Conservation (phyloP, 306 rosid genomes). For the Trichosanthes cucumerina region DNA sequence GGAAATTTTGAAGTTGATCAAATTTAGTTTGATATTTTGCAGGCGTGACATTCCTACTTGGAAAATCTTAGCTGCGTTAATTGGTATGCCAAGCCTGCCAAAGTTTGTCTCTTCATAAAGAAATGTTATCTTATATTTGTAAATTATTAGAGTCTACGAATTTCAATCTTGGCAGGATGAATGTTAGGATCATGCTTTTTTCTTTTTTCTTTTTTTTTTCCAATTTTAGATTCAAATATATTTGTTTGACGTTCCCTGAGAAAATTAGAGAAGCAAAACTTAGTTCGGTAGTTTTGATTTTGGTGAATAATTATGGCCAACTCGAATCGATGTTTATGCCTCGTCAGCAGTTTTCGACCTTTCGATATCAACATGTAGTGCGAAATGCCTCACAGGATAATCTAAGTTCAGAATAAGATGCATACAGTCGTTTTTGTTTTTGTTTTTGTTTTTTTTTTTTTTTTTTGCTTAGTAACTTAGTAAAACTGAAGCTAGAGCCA, state of each 20-base stretch:
- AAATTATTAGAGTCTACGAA: slow-evolving; percentile 33
- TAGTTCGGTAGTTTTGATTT: slow-evolving; percentile 17
- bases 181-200: slow-evolving; percentile 19
- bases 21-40: slow-evolving; percentile 14
- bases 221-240: neutral
- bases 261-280: slow-evolving; percentile 12
- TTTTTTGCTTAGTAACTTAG: neutral
- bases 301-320: neutral
- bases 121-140: slow-evolving; percentile 25
- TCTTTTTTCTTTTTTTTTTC: slow-evolving; percentile 12
- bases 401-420: neutral
- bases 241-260: slow-evolving; percentile 4
- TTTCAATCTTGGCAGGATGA: slow-evolving; percentile 25
- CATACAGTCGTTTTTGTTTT: neutral
- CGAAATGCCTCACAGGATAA: no score
- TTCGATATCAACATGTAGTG: neutral
- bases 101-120: neutral
- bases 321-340: neutral
- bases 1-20: neutral
- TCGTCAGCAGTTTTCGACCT: neutral
- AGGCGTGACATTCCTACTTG: slow-evolving; percentile 22
- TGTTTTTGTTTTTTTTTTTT: neutral
- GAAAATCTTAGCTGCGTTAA: slow-evolving; percentile 10
- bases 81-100: slow-evolving; percentile 11
- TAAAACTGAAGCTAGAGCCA: neutral